These are phyloP conservation scores for Candida ulmi DNA, from an alignment of 805 yeast genomes.

Conservation along the genomic window DNA sequence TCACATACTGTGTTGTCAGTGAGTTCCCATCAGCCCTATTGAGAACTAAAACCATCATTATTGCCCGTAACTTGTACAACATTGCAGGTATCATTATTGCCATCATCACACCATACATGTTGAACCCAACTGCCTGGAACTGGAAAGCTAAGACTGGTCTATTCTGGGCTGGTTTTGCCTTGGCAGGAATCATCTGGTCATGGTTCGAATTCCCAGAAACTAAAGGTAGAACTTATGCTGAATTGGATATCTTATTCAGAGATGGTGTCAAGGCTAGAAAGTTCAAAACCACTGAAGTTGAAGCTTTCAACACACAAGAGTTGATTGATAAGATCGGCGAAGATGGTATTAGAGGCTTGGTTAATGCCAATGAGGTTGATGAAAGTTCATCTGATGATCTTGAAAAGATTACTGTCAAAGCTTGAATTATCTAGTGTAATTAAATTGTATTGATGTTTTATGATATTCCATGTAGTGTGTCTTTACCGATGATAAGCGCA, in stretches of 20 bases:
- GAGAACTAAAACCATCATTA: conserved; percentile 35
- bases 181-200: conserved; percentile 31
- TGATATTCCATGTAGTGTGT: no score
- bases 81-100: conserved; percentile 28
- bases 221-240: conserved; percentile 47
- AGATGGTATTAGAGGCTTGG: conserved; percentile 13
- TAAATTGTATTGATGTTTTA: no score
- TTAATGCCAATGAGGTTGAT: conserved; percentile 2
- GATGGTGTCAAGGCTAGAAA: conserved; percentile 25
- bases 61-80: conserved; percentile 28
- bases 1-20: conserved; percentile 32
- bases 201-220: conserved; percentile 56
- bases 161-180: conserved; percentile 36
- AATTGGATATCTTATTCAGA: conserved; percentile 46
- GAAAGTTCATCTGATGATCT: no score
- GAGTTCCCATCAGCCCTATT: conserved; percentile 35
- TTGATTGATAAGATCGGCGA: conserved; percentile 15
- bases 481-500: no score
- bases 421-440: no score
- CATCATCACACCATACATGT: conserved; percentile 39
- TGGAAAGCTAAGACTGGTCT: conserved; percentile 40
- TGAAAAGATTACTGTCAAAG: no score
- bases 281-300: conserved; percentile 21
- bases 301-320: conserved; percentile 16
- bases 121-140: conserved; percentile 39